Conservation (phyloP, 192 early-diverging fungal species). For the Umbelopsis sp. region DNA sequence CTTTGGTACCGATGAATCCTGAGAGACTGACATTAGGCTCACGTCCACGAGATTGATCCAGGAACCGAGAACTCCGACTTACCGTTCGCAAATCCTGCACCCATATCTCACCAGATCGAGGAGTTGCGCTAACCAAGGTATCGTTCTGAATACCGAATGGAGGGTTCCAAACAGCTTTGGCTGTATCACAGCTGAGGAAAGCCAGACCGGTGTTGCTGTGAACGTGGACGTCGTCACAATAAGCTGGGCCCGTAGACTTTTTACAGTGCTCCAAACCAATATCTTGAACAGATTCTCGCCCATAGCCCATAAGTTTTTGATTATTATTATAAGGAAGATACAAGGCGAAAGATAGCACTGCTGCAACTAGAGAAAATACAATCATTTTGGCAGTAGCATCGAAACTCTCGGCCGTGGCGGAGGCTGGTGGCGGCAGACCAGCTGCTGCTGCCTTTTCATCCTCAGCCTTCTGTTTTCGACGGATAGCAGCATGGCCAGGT, state of each 20-base stretch:
- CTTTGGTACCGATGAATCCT: not conserved
- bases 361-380: not conserved
- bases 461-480: constrained; percentile 6
- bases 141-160: constrained; percentile 20
- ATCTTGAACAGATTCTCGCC: not conserved
- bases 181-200: constrained; percentile 21
- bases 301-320: not conserved
- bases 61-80: not conserved
- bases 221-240: constrained; percentile 23
- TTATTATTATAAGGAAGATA: not conserved
- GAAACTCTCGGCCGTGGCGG: not conserved
- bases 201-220: constrained; percentile 3
- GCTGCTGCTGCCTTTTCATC: not conserved
- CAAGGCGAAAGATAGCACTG: not conserved
- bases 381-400: not conserved
- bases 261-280: constrained; percentile 13
- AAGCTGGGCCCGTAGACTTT: constrained; percentile 9
- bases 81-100: constrained; percentile 23
- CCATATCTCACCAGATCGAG: constrained; percentile 25
- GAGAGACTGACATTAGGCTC: not conserved
- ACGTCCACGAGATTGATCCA: too few relatives aligned
- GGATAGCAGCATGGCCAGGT: constrained; percentile 10
- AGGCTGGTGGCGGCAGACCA: not conserved
- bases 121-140: not conserved
- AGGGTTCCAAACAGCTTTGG: constrained; percentile 10